Conservation (phyloP, 192 early-diverging fungal genomes). For the Thamnidium elegans region DNA sequence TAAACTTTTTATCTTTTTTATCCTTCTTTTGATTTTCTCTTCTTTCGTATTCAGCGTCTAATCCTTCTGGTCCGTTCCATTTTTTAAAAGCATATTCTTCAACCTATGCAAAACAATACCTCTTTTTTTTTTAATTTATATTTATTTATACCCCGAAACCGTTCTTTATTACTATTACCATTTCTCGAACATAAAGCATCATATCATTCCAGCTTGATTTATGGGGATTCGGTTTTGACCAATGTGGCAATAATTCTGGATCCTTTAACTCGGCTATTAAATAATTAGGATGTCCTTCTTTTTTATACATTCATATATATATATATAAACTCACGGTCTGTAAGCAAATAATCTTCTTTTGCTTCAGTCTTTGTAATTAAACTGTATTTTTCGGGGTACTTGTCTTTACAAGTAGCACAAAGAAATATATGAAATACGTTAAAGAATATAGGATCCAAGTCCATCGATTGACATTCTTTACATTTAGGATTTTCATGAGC, state of each 20-base stretch:
- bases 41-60: slow-evolving; percentile 87
- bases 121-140: neutral
- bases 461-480: slow-evolving; percentile 78
- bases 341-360: slow-evolving; percentile 90
- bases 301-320: neutral
- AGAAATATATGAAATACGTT: slow-evolving; percentile 73
- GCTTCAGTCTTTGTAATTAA: slow-evolving; percentile 96
- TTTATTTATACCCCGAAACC: neutral
- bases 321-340: slow-evolving; percentile 63
- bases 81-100: slow-evolving; percentile 93
- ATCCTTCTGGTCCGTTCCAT: slow-evolving; percentile 81
- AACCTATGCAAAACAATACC: slow-evolving; percentile 44
- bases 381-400: slow-evolving; percentile 82
- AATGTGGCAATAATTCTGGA: slow-evolving; percentile 68
- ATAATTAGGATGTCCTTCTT: neutral
- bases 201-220: slow-evolving; percentile 97
- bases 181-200: slow-evolving; percentile 84
- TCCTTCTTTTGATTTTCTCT: slow-evolving; percentile 73
- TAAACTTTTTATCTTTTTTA: slow-evolving; percentile 83
- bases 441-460: slow-evolving; percentile 73
- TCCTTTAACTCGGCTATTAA: slow-evolving; percentile 77
- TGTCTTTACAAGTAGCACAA: slow-evolving; percentile 74
- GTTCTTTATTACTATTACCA: slow-evolving; percentile 53
- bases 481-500: slow-evolving; percentile 67
- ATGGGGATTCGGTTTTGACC: slow-evolving; percentile 91